Base-by-base conservation (phyloP, 208 protist genomes). In the Trypanosoma scelopori region DNA sequence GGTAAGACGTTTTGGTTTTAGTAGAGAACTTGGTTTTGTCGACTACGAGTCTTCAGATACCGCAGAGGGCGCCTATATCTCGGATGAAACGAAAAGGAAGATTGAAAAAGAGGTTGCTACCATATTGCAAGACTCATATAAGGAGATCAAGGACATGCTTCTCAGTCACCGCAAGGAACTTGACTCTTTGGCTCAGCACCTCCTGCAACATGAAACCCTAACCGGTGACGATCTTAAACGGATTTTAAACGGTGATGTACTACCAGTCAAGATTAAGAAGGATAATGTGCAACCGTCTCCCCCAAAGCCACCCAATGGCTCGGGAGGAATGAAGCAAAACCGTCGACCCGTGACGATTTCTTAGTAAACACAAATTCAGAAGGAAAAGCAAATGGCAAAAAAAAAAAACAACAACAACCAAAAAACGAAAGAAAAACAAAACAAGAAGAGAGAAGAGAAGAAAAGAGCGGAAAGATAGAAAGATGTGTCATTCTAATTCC, bases 1-100 rank as follows among this genome's bases (percentile, higher is more conserved):
- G 92, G 84, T 97, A 46, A 76, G 92, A 42, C 85, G 89, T 35
- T 97, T 94, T 61, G 92, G 92, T n/a, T 96, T 96, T 74, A 97
- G 81, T 55, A 82, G 87, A 55, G 65, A 72, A 0, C 56, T 97
- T 53, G 92, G 92, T n/a, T 82, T 91, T 30, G 82, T 97, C 45
- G 84, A 95, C 71, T 97, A 95, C 74, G 84, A 81, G 22, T 84
- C 85, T 6, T 63, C 78, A 27, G 80, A 87, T 46, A 89, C 81
- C 20, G 65, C 81, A 18, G 85, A 92, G 49, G 89, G 92, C 13
- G 88, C 89, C 16, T 94, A 95, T 79, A 91, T 97, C 57, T 95
- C 89, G 22, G 92, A 97, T 45, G 84, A 90, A 69, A 94, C 88
- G 7, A 97, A 97, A 65, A 58, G 78, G 55, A 82, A 76, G 55